Evolutionary conservation across 768 basidiomycete genomes (phyloP).

Genomic region (Kwoniella dejecticola): DNA sequence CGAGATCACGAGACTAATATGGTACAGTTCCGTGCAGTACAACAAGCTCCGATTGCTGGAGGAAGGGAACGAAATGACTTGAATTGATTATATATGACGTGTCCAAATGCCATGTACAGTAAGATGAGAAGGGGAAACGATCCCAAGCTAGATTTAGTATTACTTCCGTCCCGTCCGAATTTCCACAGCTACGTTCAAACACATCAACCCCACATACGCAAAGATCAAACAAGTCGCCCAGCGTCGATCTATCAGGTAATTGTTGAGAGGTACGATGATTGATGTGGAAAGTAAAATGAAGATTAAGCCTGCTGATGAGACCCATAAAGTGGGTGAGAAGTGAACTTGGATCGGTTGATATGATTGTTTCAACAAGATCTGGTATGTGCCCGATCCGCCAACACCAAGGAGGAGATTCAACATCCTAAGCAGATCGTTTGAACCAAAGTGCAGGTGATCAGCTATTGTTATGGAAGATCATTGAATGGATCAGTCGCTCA

Average conservation of each 20-base stretch:
- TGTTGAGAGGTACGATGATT: constrained; percentile 80
- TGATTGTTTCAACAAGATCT: constrained; percentile 63
- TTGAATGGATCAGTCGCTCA: constrained; percentile 20
- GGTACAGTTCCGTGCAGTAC: too few species aligned
- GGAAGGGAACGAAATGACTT: neutral
- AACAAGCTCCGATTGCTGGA: too few species aligned
- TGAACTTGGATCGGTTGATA: constrained; percentile 71
- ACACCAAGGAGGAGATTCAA: constrained; percentile 65
- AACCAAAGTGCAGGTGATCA: too few species aligned
- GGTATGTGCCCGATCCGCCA: constrained; percentile 84
- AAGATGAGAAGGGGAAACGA: too few species aligned
- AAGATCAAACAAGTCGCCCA: constrained; percentile 82
- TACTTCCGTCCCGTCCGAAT: constrained; percentile 54
- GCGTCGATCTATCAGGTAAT: constrained; percentile 71
- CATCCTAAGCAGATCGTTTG: constrained; percentile 38
- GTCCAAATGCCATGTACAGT: too few species aligned
- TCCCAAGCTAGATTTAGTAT: too few species aligned
- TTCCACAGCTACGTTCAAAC: constrained; percentile 76
- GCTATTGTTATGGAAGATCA: constrained; percentile 35
- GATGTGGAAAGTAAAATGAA: constrained; percentile 72
- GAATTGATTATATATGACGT: too few species aligned
- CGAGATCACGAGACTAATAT: too few species aligned
- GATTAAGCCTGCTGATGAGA: constrained; percentile 81
- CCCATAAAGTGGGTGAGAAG: constrained; percentile 79
- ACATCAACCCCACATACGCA: constrained; percentile 76